Conservation (phyloP, 192 early-diverging fungal species). For the Endogone sp. region DNA sequence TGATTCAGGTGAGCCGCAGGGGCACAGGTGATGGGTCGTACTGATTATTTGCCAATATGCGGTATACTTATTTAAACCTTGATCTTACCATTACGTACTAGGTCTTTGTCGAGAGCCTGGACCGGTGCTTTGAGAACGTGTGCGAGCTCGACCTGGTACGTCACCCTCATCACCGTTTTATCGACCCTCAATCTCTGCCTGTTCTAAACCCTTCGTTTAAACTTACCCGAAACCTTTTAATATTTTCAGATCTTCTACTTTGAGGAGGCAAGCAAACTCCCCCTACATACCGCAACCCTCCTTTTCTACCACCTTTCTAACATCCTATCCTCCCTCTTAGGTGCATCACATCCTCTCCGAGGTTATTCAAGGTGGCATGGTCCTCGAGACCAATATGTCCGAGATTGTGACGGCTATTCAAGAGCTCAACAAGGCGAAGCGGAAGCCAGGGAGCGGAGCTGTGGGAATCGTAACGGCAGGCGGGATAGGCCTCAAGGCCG, state of each 20-base stretch:
- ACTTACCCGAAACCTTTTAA: neutral
- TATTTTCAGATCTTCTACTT: slow-evolving; percentile 79
- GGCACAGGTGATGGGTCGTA: neutral
- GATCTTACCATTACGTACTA: too few relatives aligned
- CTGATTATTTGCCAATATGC: neutral
- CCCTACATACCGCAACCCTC: neutral
- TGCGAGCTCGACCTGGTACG: slow-evolving; percentile 92
- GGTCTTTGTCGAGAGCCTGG: slow-evolving; percentile 96
- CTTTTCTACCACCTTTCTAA: slow-evolving; percentile 8
- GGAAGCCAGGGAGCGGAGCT: slow-evolving; percentile 25
- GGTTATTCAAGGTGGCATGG: slow-evolving; percentile 89
- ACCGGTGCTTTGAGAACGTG: slow-evolving; percentile 91
- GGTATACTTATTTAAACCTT: too few relatives aligned
- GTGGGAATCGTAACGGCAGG: neutral
- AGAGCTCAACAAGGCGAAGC: slow-evolving; percentile 57
- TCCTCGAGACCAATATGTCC: slow-evolving; percentile 71
- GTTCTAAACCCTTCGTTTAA: too few relatives aligned
- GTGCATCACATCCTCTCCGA: slow-evolving; percentile 82
- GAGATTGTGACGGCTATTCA: slow-evolving; percentile 70
- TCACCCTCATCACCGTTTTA: neutral
- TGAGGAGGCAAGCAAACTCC: slow-evolving; percentile 55
- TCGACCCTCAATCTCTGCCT: too few relatives aligned
- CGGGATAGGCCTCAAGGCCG: neutral
- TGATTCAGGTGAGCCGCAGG: slow-evolving; percentile 72
- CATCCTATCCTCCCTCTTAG: slow-evolving; percentile 11